phyloP scores from a whole-genome alignment of 2,329 filamentous ascomycete genomes.

The Penicillium nordicum region DNA sequence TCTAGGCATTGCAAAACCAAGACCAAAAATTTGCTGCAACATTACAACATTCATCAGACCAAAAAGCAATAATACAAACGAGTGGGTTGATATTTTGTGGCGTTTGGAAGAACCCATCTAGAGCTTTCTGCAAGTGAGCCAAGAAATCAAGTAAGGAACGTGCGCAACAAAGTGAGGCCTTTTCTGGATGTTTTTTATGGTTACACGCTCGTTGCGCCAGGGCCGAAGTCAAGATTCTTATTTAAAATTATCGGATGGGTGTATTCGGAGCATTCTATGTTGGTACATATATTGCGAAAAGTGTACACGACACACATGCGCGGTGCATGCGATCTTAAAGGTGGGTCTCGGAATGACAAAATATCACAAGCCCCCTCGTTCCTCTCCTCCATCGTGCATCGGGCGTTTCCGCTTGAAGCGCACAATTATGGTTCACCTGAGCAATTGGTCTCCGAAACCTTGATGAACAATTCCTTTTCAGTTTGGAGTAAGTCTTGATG shows the following conservation, averaged over 20 bases:
- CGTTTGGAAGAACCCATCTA: not conserved
- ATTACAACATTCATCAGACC: not conserved
- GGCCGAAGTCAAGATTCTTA: not conserved
- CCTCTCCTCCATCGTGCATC: not conserved
- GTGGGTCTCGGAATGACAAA: conserved; percentile 2
- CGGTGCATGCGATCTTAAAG: not conserved
- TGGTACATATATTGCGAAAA: not conserved
- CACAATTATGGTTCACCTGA: not conserved
- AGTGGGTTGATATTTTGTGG: not conserved
- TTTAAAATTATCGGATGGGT: not conserved
- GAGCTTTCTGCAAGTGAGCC: conserved; percentile 1
- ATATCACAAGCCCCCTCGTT: not conserved
- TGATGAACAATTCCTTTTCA: not conserved
- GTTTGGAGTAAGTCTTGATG: not conserved
- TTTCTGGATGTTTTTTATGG: not conserved
- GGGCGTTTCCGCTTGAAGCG: not conserved
- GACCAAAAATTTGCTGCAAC: not conserved
- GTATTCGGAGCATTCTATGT: not conserved
- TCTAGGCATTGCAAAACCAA: not conserved
- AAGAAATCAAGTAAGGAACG: conserved; percentile 1
- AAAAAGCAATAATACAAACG: not conserved
- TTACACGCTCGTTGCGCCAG: not conserved
- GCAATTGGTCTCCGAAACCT: not conserved
- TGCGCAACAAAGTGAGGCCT: not conserved
- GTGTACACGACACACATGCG: not conserved